Evolutionary conservation across 768 basidiomycete genomes (phyloP).

Genomic region (Suillus variegatus): DNA sequence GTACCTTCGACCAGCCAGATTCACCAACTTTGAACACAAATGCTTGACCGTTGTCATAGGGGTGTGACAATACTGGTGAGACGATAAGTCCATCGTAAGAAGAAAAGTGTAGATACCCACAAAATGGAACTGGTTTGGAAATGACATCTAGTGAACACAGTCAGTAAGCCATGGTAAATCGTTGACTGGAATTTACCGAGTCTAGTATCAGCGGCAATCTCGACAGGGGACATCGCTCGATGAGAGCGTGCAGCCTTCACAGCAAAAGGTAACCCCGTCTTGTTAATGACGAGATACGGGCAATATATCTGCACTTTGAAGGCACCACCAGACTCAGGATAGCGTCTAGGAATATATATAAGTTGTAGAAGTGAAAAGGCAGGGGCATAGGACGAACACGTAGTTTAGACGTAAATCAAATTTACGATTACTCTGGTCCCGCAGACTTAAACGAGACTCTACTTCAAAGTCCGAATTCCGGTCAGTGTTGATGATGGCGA

Average conservation of each 20-base stretch:
- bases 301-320: conserved; percentile 95
- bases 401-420: conserved; percentile 87
- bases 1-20: conserved; percentile 88
- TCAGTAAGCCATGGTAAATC: conserved; percentile 8
- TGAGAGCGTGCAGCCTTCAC: conserved; percentile 64
- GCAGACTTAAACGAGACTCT: conserved; percentile 70
- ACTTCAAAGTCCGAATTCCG: conserved; percentile 85
- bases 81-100: conserved; percentile 8
- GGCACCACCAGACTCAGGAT: conserved; percentile 89
- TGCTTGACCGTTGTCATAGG: conserved; percentile 77
- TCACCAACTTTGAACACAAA: conserved; percentile 79
- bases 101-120: conserved; percentile 49
- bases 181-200: conserved; percentile 44
- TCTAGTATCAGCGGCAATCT: conserved; percentile 81
- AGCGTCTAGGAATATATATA: conserved; percentile 46
- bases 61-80: conserved; percentile 79
- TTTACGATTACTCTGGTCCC: conserved; percentile 74
- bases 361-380: conserved; percentile 11
- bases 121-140: conserved; percentile 67
- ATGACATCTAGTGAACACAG: conserved; percentile 41
- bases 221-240: conserved; percentile 64
- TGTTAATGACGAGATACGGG: conserved; percentile 90
- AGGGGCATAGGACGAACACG: conserved; percentile 57
- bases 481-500: conserved; percentile 96
- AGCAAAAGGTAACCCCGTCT: conserved; percentile 83